Base-by-base conservation (phyloP, 805 yeast genomes). In the Maudiozyma turicensis region DNA sequence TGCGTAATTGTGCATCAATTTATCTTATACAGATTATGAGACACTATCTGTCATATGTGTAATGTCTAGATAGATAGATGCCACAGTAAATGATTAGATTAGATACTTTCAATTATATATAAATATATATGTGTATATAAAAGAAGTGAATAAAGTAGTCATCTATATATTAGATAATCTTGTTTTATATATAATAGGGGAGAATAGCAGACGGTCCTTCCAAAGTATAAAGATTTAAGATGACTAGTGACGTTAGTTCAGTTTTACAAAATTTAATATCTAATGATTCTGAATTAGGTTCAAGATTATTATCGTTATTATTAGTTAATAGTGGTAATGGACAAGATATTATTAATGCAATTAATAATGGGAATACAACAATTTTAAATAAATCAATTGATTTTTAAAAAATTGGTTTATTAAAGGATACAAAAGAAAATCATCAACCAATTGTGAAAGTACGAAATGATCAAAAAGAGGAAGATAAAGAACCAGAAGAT, bases 271-370 rank as follows among this genome's bases (percentile, higher is more conserved):
- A 56, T 29, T 52, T 61, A 38, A 58, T 63, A 28, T 53, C 58
- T 8, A 58, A 54, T 31, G 54, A 63, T 45, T 57, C 64, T 31
- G 65, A 61, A 50, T 49, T 63, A 49, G 67, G 65, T 15, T 59
- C 67, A 33, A 51, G 60, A 34, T 48, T 63, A 31, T 45, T 63
- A 35, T 63, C 67, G 26, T 52, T 63, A 47, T 51, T 63, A 50
- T 58, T 63, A 54, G 60, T 61, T 40, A 60, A 57, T 53, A 59
- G 57, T 48, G 60, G 58, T 33, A 63, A 60, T 40, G 62, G 63
- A 8, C 52, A 57, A 45, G 63, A 59, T 30, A 59, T 63, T 35
- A 61, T 63, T n/a, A 52, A 52, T 35, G 63, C 63, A 15, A 58
- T 59, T 15, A 59, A 59, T 50, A 53, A 50, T 20, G 60, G 60